Evolutionary conservation across 768 basidiomycete species (phyloP), one percentile per base, ranked within the genome.

Genomic region (Lactarius indigo): DNA sequence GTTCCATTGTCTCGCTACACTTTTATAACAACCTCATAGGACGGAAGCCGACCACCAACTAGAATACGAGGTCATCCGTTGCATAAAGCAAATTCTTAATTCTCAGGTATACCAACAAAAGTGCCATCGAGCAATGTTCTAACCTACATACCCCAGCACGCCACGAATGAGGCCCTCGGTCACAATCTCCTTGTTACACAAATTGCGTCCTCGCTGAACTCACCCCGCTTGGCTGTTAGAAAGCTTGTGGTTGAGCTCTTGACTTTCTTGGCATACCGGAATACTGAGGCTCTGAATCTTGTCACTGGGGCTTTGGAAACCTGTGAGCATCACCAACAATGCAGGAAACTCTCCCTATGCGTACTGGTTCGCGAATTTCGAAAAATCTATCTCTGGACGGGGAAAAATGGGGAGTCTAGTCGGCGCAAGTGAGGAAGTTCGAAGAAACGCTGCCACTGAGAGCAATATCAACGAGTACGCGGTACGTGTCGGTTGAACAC

Each of bases 401-500:
- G 96, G 96, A 1, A 90, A 88, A 75, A 95, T 98, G 93, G 96
- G 96, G 1, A 97, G 92, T 74, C 76, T 92, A 47, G 96, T 99
- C 9, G 97, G 97, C 0, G 94, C 94, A 28, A 96, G 95, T 71
- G 92, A 96, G 17, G 95, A 98, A 71, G 85, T 96, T 63, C 84
- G 84, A 76, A 87, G 85, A 65, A 79, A 82, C 66, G 85, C 84
- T 56, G 86, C 88, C 47, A 75, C 85, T 23, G 89, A 91, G 66
- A 85, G 81, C 50, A 84, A 85, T 54, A 75, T 96, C 68, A 89
- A 89, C 67, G 94, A 96, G 60, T 96, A 96, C 71, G 90, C 92
- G 74, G 94, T 96, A 72, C 71, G 89, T 79, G 44, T 6, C 20
- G 7, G 9, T 35, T 20, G 12, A 44, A 9, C 37, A 57, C n/a